A percentile compares a stretch with the other conserved stretches of the same genome.
Evolutionary conservation across 2,329 filamentous ascomycete genomes (phyloP).

Genomic region (Cladosporium sp.): DNA sequence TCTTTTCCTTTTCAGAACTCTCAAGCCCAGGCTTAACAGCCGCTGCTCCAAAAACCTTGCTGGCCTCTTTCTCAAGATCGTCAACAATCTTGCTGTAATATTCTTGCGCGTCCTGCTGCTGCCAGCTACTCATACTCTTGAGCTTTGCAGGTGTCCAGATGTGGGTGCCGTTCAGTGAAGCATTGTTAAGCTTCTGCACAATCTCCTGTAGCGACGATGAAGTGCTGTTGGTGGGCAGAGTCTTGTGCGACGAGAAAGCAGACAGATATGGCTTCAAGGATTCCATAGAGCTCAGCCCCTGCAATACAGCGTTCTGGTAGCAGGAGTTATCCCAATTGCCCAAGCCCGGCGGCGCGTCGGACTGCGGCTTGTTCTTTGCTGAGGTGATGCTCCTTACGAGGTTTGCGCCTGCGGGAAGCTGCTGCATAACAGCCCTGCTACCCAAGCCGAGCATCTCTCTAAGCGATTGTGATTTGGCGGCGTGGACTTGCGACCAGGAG

Average conservation of each 20-base stretch:
- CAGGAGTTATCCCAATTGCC: slow-evolving; percentile 95
- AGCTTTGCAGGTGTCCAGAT: slow-evolving; percentile 78
- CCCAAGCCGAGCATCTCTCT: slow-evolving; percentile 36
- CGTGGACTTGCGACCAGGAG: slow-evolving; percentile 30
- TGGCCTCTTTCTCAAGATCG: slow-evolving; percentile 57
- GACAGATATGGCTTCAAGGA: slow-evolving; percentile 64
- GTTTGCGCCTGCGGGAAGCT: slow-evolving; percentile 30
- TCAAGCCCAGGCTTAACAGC: slow-evolving; percentile 25
- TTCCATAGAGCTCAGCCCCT: slow-evolving; percentile 65
- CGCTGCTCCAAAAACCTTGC: slow-evolving; percentile 26
- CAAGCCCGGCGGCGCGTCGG: slow-evolving; percentile 55
- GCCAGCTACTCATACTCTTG: slow-evolving; percentile 91
- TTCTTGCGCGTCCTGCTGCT: slow-evolving; percentile 96
- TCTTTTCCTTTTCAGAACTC: slow-evolving; percentile 16
- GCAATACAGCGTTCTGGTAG: slow-evolving; percentile 92
- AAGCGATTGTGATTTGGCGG: slow-evolving; percentile 36
- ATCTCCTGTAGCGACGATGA: slow-evolving; percentile 56
- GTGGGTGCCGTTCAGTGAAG: slow-evolving; percentile 66
- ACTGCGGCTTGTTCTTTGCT: slow-evolving; percentile 20
- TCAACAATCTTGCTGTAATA: slow-evolving; percentile 78
- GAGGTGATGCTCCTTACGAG: slow-evolving; percentile 28
- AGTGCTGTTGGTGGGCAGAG: slow-evolving; percentile 19
- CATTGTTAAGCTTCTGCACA: slow-evolving; percentile 65
- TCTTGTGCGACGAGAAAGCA: not conserved
- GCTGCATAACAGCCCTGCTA: slow-evolving; percentile 34